These are phyloP conservation scores for Taphrina communis DNA, from an alignment of 1,139 yeast genomes.

Conservation along the genomic window DNA sequence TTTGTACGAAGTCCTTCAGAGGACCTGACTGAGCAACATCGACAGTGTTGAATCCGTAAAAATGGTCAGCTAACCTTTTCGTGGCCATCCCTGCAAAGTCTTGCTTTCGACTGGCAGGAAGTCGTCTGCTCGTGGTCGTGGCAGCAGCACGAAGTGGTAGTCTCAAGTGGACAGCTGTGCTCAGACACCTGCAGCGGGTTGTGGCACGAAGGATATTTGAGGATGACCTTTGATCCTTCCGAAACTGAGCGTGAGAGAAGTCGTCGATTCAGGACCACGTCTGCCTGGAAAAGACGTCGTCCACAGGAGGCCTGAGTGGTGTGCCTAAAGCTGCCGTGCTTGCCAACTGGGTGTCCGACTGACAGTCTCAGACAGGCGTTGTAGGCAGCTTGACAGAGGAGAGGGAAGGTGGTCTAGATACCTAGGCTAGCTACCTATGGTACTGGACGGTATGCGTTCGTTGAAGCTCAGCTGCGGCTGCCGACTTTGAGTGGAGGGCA, in stretches of 20 bases:
- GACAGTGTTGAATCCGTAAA: slow-evolving; percentile 78
- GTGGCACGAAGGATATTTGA: neutral
- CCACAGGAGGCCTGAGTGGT: too few species aligned
- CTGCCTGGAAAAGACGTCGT: neutral
- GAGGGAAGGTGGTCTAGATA: neutral
- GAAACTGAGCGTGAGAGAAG: neutral
- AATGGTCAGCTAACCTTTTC: slow-evolving; percentile 53
- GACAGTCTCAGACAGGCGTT: too few species aligned
- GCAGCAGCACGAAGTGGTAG: neutral
- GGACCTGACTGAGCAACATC: slow-evolving; percentile 72
- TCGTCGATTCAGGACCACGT: neutral
- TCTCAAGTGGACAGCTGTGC: neutral
- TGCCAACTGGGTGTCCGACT: too few species aligned
- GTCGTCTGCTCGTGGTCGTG: neutral
- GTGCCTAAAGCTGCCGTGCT: too few species aligned
- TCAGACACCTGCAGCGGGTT: neutral
- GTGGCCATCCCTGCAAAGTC: slow-evolving; percentile 12
- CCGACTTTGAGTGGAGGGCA: neutral
- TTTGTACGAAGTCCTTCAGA: slow-evolving; percentile 83
- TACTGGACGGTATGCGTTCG: too few species aligned
- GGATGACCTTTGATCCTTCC: neutral
- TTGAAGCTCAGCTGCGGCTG: too few species aligned
- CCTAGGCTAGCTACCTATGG: too few species aligned
- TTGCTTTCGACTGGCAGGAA: neutral
- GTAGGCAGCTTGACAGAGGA: neutral